Conservation (phyloP, 768 basidiomycete genomes). For the Boletus pseudopeckii region DNA sequence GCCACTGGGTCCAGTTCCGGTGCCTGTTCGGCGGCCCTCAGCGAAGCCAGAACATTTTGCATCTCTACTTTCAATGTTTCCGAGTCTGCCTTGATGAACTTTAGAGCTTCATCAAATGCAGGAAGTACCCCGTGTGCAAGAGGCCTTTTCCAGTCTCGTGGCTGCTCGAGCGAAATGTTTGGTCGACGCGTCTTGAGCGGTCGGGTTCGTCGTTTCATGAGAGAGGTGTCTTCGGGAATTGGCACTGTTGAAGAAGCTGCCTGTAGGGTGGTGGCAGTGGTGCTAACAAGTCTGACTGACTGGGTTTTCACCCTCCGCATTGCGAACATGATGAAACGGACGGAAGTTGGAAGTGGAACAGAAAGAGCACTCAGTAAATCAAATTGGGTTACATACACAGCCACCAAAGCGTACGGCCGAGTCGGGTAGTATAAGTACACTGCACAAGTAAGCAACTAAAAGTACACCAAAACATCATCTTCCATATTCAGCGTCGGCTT, state of each 20-base stretch:
- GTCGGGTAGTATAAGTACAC: no score
- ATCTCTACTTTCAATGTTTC: constrained; percentile 37
- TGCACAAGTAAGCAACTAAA: no score
- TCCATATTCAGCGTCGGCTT: constrained; percentile 27
- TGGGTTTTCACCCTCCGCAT: constrained; percentile 9
- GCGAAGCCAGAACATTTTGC: constrained; percentile 16
- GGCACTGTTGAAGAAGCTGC: constrained; percentile 4
- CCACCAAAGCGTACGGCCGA: not conserved
- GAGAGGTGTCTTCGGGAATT: constrained; percentile 2
- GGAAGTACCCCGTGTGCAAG: constrained; percentile 61
- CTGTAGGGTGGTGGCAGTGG: constrained; percentile 2
- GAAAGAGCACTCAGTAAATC: not conserved
- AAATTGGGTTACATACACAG: not conserved
- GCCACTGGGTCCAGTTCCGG: constrained; percentile 33
- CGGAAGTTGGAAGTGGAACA: not conserved
- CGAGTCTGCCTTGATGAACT: constrained; percentile 64
- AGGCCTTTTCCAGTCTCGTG: constrained; percentile 64
- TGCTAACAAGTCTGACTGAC: constrained; percentile 5
- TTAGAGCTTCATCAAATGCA: constrained; percentile 83
- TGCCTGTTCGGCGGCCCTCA: constrained; percentile 22
- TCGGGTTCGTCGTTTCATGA: constrained; percentile 8
- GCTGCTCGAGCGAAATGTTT: constrained; percentile 46
- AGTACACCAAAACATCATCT: constrained; percentile 6
- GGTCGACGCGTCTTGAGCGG: constrained; percentile 42
- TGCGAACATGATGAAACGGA: constrained; percentile 16